These are phyloP conservation scores for Scolecobasidium constrictum DNA, from an alignment of 2,329 filamentous ascomycete species.

Conservation along the genomic window DNA sequence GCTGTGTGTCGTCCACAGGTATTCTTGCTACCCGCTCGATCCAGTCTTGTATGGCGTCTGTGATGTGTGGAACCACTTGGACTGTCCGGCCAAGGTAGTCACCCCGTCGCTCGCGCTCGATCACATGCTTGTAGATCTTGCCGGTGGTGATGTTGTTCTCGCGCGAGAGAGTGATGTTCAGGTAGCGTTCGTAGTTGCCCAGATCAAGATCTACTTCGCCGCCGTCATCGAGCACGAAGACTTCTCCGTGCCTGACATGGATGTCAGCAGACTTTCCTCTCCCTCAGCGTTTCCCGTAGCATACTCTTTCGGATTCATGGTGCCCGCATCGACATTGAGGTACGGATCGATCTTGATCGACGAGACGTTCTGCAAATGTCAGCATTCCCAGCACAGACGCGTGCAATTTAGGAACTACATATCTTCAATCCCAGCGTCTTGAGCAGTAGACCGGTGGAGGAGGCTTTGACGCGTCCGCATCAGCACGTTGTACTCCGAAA, in stretches of 20 bases:
- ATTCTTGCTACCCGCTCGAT: conserved; percentile 76
- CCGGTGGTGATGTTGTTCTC: conserved; percentile 97
- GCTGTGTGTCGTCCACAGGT: conserved; percentile 73
- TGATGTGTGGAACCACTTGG: conserved; percentile 87
- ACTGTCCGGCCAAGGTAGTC: conserved; percentile 85
- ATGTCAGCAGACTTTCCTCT: neutral
- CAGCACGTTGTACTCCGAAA: conserved; percentile 11
- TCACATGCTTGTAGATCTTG: conserved; percentile 87
- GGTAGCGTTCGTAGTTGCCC: conserved; percentile 70
- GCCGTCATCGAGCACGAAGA: conserved; percentile 77
- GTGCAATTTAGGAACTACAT: conserved; percentile 28
- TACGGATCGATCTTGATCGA: conserved; percentile 64
- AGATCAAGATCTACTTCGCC: conserved; percentile 67
- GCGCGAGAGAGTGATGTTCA: conserved; percentile 67
- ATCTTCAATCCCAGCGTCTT: conserved; percentile 74
- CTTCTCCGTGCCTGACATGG: conserved; percentile 62
- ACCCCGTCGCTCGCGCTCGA: conserved; percentile 58
- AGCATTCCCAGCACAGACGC: conserved; percentile 13
- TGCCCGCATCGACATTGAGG: conserved; percentile 66
- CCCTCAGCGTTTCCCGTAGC: conserved; percentile 10
- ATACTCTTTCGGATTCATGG: conserved; percentile 56
- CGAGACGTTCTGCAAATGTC: conserved; percentile 40
- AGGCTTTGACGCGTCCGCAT: conserved; percentile 35
- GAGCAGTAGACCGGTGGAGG: conserved; percentile 61
- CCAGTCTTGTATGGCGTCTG: conserved; percentile 85